Base-by-base conservation (phyloP, 768 basidiomycete genomes). In the Psilocybe subaeruginosa region DNA sequence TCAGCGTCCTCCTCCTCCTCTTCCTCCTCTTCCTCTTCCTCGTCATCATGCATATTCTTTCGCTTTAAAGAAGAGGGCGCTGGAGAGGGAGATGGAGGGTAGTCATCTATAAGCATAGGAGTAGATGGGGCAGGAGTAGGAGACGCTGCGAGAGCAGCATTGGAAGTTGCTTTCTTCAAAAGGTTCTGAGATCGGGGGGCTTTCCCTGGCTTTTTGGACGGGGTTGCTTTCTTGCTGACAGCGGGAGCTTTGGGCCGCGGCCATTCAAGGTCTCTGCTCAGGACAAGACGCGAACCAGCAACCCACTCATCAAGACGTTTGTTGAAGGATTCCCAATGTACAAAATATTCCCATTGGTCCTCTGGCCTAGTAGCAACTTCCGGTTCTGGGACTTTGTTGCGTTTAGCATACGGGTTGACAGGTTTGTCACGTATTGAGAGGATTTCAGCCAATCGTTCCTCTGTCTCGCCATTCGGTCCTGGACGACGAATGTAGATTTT, bases 291-390 rank as follows among this genome's bases (percentile, higher is more conserved):
- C 1, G 92, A 90, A 14, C 92, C 93, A 12, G 91, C 78, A 23
- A 99, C 90, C 97, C 97, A 99, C 57, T 97, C 97, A 72, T 99
- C 97, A 43, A 99, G 81, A 64, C 97, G 95, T 74, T 99, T 99
- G 81, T 99, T 99, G 84, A 98, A 99, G 65, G 93, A 88, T 68
- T 98, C 95, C 90, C 97, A 99, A 71, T 99, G 97, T 17, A 99
- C 94, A 70, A 99, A 99, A 80, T 88, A 99, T 74, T 99, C 96
- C 74, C 86, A 85, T 68, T 91, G 88, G 73, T 95, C 93, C 69
- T 90, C 89, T 8, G 86, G 83, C 59, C 83, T 83, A 19, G 70
- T 66, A 30, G 67, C 66, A 45, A 80, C 80, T 43, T 82, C 80
- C 47, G 85, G 81, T 43, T 78, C 78, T 12, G 77, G 70, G 14